Conservation (phyloP, 805 yeast genomes). For the Candida manassasensis region DNA sequence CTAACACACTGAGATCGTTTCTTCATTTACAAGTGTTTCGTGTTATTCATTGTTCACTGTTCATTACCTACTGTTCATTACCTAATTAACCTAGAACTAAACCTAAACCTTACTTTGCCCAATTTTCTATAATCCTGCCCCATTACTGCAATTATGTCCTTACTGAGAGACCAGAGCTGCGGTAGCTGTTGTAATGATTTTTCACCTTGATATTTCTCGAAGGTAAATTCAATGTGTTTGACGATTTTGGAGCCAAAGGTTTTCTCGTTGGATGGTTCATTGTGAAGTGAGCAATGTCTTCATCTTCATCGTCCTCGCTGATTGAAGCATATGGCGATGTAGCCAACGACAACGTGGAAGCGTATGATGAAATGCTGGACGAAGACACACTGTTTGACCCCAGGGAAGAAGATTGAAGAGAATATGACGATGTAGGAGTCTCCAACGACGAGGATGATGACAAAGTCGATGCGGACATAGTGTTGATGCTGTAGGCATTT, state of each 20-base stretch:
- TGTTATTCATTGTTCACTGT: no score
- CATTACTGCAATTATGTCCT: no score
- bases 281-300: conserved; percentile 1
- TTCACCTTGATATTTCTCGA: not conserved
- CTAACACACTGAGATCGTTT: no score
- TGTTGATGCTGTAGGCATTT: conserved; percentile 12
- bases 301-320: conserved; percentile 6
- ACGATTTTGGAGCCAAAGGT: conserved; percentile 11
- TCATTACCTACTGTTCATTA: no score
- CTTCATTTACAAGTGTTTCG: no score
- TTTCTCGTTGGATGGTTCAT: conserved; percentile 7
- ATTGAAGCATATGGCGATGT: not conserved
- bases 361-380: conserved; percentile 4
- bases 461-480: conserved; percentile 9
- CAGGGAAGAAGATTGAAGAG: conserved; percentile 1
- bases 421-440: conserved; percentile 9
- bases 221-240: conserved; percentile 4
- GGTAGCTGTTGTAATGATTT: not conserved
- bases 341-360: conserved; percentile 1
- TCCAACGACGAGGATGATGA: conserved; percentile 11
- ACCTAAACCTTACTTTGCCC: no score
- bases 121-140: no score
- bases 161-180: not conserved
- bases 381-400: conserved; percentile 5
- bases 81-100: no score